Evolutionary conservation across 1,139 yeast genomes (phyloP).

Genomic region (Debaryomyces sp.): DNA sequence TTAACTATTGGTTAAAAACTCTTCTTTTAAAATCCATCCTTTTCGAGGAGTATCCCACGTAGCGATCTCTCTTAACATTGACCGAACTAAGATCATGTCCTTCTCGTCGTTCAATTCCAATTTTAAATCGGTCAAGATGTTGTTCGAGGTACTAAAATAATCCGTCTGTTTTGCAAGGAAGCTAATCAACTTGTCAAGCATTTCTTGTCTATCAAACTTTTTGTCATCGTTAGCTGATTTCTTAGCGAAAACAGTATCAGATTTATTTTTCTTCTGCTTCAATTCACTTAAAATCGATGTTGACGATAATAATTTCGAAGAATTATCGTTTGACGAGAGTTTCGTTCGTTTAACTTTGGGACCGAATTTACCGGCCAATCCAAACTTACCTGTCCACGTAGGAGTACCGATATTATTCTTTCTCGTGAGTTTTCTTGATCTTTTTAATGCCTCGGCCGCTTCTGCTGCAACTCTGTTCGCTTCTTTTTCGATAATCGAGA

Average conservation of each 20-base stretch:
- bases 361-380: conserved; percentile 68
- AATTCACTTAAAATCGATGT: conserved; percentile 38
- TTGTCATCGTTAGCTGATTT: conserved; percentile 13
- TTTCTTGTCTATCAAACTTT: conserved; percentile 28
- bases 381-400: conserved; percentile 96
- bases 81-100: conserved; percentile 65
- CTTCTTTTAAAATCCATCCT: conserved; percentile 70
- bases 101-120: conserved; percentile 51
- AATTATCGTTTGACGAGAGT: conserved; percentile 9
- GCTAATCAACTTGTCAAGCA: conserved; percentile 36
- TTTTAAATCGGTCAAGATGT: conserved; percentile 54
- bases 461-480: conserved; percentile 76
- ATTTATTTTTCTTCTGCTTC: conserved; percentile 20
- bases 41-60: conserved; percentile 59
- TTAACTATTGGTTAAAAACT: conserved; percentile 29
- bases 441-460: conserved; percentile 73
- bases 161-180: conserved; percentile 38
- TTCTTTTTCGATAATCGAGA: conserved; percentile 67
- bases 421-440: conserved; percentile 67
- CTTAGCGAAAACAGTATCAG: conserved; percentile 18
- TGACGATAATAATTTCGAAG: conserved; percentile 21
- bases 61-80: conserved; percentile 70
- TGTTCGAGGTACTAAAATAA: conserved; percentile 56
- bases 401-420: conserved; percentile 78
- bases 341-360: conserved; percentile 20